Base-by-base conservation (phyloP, 306 rosid genomes). In the Cucurbita argyrosperma region DNA sequence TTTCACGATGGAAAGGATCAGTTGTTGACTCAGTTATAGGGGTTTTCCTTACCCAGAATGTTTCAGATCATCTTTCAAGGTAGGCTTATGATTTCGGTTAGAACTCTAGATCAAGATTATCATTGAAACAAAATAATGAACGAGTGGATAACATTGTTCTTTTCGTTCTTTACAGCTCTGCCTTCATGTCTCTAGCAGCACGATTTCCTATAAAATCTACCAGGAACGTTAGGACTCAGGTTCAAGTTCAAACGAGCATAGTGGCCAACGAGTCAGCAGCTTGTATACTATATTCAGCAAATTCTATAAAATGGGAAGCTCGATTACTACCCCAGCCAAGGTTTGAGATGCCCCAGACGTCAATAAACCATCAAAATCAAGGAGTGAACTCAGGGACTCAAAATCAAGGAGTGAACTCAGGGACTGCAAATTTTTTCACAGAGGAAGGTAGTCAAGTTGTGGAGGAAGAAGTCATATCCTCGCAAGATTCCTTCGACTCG, bases 11-110 rank as follows among this genome's bases (percentile, higher is more conserved):
- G 99, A 94, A 94, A 88, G 99, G 99, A 74, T 91, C 97, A 47
- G 99, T 89, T 47, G 96, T 94, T 74, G 99, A 94, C 80, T 94
- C 99, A 3, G 96, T 94, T 59, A 83, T 94, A 38, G 97, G 97
- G 40, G 97, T 94, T 80, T 94, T 88, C 79, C 97, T 91, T 71
- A 94, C 99, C 72, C 96, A 94, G 72, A 94, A 94, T 85, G 99
- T 94, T 78, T 88, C 98, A 35, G 99, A 94, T 77, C 97, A 94
- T 82, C 91, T 94, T 69, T 94, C 99, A 51, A 94, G 97, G 99
- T 90, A 84, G 69, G 65, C 74, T 76, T 74, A 60, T 50, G 7
- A 75, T 45, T 74, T 43, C 71, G 42, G 46, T 19, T 18, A n/a
- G 9, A 64, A 76, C 64, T 64, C n/a, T 57, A 56, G 15, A 55